phyloP scores from a whole-genome alignment of 2,329 filamentous ascomycete species.

The Xylariaceae sp. region DNA sequence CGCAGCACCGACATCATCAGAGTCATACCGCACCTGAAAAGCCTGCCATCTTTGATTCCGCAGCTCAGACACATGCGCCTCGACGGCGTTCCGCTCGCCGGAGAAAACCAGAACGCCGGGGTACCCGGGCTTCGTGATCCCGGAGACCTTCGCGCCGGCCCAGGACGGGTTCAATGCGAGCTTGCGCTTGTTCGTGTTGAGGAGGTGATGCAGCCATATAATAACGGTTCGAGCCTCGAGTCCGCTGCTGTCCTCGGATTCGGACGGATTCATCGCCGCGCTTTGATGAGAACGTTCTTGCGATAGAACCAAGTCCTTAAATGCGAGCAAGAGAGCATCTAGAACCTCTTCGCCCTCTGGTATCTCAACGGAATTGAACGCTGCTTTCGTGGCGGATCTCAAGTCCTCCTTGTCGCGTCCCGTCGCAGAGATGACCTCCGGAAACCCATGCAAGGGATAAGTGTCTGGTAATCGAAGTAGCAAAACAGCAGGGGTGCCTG shows the following conservation, averaged over 20 bases:
- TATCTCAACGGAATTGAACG: slow-evolving; percentile 9
- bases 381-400: slow-evolving; percentile 14
- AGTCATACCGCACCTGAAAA: slow-evolving; percentile 23
- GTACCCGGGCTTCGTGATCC: slow-evolving; percentile 23
- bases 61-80: slow-evolving; percentile 18
- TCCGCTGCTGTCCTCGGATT: neutral
- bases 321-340: slow-evolving; percentile 20
- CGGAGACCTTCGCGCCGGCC: slow-evolving; percentile 7
- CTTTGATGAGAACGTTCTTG: neutral
- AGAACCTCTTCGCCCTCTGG: slow-evolving; percentile 19
- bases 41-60: slow-evolving; percentile 23
- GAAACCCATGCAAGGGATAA: slow-evolving; percentile 17
- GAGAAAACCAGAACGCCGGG: slow-evolving; percentile 22
- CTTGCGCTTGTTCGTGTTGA: slow-evolving; percentile 26
- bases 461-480: slow-evolving; percentile 21
- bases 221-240: slow-evolving; percentile 17
- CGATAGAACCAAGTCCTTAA: slow-evolving; percentile 15
- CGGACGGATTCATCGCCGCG: neutral
- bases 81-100: slow-evolving; percentile 14
- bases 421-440: slow-evolving; percentile 20
- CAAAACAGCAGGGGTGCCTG: slow-evolving; percentile 6
- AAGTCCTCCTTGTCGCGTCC: slow-evolving; percentile 18
- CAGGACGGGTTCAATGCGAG: slow-evolving; percentile 19
- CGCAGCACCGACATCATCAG: slow-evolving; percentile 4
- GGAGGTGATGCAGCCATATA: slow-evolving; percentile 26